Base-by-base conservation (phyloP, 495 filamentous ascomycete genomes). In the Neurospora sp. region DNA sequence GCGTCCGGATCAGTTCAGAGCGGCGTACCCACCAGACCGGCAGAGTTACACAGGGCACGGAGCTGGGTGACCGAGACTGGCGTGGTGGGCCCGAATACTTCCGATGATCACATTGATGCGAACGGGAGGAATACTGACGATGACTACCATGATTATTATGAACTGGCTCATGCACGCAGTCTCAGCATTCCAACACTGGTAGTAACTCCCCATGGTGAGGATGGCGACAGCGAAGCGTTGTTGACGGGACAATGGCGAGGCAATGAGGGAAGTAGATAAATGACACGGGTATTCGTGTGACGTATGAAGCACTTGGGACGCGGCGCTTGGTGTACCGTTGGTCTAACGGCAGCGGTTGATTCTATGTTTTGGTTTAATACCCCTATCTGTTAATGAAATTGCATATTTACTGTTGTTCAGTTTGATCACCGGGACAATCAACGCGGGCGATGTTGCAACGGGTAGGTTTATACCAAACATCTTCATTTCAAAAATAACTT, bases 41-140 rank as follows among this genome's bases (percentile, higher is more conserved):
- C 48, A 8, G 48, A 39, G 27, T 18, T 77, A 23, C 70, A 23
- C 16, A 72, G 78, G 70, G 44, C 48, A 39, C 73, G 73, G 46
- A 81, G 81, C 62, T 79, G 75, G 75, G 71, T 70, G 39, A 75
- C 75, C 4, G 79, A 79, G 69, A 38, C 44, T 39, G 78, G 76
- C 3, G 73, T 75, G 8, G 72, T 31, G 5, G 54, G 54, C 27
- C 54, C 54, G 31, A 66, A 66, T 35, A 66, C 54, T 8, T 66
- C 54, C 6, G 54, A 16, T 14, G 31, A 35, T 18, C 54, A 18
- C 12, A 1, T 77, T 69, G 12, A 8, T 9, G 74, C 72, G 12
- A 41, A 73, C 37, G 74, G 69, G 35, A 72, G 44, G 37, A 46
- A 74, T 44, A 42, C 73, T 16, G 70, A 71, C 12, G 74, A 72